These are phyloP conservation scores for Diaporthe ilicicola DNA, from an alignment of 2,329 filamentous ascomycete species.

Conservation along the genomic window DNA sequence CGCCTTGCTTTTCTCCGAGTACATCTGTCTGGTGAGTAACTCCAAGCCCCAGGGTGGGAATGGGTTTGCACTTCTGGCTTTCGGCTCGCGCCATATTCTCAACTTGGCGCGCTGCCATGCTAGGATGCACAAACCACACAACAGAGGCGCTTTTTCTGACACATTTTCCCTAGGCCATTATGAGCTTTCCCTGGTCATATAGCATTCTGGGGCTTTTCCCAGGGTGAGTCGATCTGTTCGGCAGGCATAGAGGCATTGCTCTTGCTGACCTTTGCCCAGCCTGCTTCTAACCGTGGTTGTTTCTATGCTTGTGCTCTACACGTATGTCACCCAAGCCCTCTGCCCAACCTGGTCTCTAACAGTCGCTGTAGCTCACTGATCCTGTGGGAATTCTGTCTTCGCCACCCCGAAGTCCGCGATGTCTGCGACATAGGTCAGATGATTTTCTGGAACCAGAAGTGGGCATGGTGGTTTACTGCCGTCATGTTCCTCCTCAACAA, in stretches of 20 bases:
- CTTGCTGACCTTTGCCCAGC: conserved; percentile 40
- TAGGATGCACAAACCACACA: neutral
- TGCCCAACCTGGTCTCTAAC: conserved; percentile 38
- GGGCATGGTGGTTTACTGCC: conserved; percentile 74
- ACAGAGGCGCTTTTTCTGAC: neutral
- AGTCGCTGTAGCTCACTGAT: conserved; percentile 43
- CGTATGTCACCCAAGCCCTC: conserved; percentile 72
- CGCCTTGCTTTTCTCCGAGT: conserved; percentile 90
- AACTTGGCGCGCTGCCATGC: neutral
- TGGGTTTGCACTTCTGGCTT: neutral
- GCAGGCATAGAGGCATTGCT: neutral
- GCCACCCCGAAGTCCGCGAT: conserved; percentile 90
- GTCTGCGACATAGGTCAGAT: conserved; percentile 96
- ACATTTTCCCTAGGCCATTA: conserved; percentile 68
- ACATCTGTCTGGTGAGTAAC: conserved; percentile 76
- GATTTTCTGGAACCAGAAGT: conserved; percentile 86
- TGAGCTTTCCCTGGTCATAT: conserved; percentile 97
- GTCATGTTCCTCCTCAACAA: conserved; percentile 95
- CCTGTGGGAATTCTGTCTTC: conserved; percentile 85
- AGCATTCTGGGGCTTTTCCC: conserved; percentile 87
- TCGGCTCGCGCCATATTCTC: too few relatives aligned
- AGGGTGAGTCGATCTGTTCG: conserved; percentile 52
- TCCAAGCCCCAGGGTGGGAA: too few relatives aligned
- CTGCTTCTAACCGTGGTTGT: conserved; percentile 84
- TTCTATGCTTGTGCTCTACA: conserved; percentile 83